phyloP scores from a whole-genome alignment of 768 basidiomycete genomes.

The Pleurotus salmoneostramineus region DNA sequence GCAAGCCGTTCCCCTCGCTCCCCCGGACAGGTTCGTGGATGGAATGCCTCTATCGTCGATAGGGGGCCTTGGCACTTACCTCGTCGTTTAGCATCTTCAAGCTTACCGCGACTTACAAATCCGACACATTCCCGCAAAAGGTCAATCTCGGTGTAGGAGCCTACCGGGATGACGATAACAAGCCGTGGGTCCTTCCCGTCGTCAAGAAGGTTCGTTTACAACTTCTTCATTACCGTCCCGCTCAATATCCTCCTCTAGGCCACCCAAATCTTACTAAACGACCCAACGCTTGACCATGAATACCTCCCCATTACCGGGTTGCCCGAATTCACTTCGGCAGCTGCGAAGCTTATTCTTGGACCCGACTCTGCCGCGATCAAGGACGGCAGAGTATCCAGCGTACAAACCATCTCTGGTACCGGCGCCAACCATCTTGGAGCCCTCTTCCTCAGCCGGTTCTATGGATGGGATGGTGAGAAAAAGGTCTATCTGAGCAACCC shows the following conservation, averaged over 20 bases:
- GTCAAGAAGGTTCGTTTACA: slow-evolving; percentile 65
- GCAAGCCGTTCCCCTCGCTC: slow-evolving; percentile 76
- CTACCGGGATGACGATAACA: slow-evolving; percentile 83
- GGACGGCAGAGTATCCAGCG: slow-evolving; percentile 70
- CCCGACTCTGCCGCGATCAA: slow-evolving; percentile 63
- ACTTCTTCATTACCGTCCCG: background rate
- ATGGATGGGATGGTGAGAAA: slow-evolving; percentile 65
- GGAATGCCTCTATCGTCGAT: background rate
- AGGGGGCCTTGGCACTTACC: background rate
- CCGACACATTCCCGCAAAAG: slow-evolving; percentile 70
- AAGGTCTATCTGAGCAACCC: slow-evolving; percentile 86
- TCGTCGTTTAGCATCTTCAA: slow-evolving; percentile 70
- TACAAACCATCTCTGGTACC: slow-evolving; percentile 94
- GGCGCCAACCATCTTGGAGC: slow-evolving; percentile 94
- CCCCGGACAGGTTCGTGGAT: slow-evolving; percentile 68
- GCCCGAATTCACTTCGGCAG: slow-evolving; percentile 75
- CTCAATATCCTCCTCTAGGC: slow-evolving; percentile 45
- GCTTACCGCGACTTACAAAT: slow-evolving; percentile 86
- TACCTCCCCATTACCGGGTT: slow-evolving; percentile 91
- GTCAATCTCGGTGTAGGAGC: slow-evolving; percentile 93
- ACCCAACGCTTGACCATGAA: slow-evolving; percentile 81
- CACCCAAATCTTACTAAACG: slow-evolving; percentile 61
- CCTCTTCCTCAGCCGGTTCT: slow-evolving; percentile 81
- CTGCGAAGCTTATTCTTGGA: slow-evolving; percentile 81
- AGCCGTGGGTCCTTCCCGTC: slow-evolving; percentile 90